These are phyloP conservation scores for Chaetomium strumarium DNA, from an alignment of 2,329 filamentous ascomycete species.

Conservation along the genomic window DNA sequence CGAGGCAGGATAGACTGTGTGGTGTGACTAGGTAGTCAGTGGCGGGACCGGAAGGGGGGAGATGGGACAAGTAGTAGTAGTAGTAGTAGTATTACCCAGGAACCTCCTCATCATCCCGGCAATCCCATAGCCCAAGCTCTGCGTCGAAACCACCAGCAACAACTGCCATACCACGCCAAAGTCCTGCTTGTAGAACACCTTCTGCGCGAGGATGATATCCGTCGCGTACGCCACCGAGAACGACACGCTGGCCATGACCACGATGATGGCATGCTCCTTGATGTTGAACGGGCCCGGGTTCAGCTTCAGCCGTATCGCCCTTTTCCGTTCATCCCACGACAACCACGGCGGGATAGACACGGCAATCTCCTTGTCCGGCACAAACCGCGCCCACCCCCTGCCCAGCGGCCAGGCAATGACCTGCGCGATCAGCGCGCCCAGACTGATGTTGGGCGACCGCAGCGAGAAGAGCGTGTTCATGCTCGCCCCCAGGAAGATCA, in stretches of 20 bases:
- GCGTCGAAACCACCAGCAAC: slow-evolving; percentile 60
- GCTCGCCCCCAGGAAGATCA: slow-evolving; percentile 52
- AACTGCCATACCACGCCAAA: slow-evolving; percentile 63
- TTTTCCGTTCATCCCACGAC: not conserved
- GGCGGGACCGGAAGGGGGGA: not conserved
- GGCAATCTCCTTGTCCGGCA: slow-evolving; percentile 43
- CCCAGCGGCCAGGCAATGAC: slow-evolving; percentile 60
- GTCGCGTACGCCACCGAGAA: slow-evolving; percentile 67
- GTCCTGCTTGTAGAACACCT: slow-evolving; percentile 64
- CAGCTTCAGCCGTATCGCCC: slow-evolving; percentile 32
- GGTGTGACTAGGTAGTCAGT: slow-evolving; percentile 13
- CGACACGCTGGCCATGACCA: slow-evolving; percentile 65
- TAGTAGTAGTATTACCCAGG: slow-evolving; percentile 40
- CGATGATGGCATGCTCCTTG: slow-evolving; percentile 64
- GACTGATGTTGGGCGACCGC: slow-evolving; percentile 54
- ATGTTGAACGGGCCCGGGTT: slow-evolving; percentile 65
- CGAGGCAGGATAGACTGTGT: slow-evolving; percentile 54
- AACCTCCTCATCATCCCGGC: slow-evolving; percentile 63
- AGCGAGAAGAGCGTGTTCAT: slow-evolving; percentile 61
- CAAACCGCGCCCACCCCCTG: slow-evolving; percentile 51
- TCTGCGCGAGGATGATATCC: slow-evolving; percentile 65
- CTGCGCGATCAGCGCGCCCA: slow-evolving; percentile 57
- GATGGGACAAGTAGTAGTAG: not conserved
- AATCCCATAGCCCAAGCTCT: slow-evolving; percentile 64
- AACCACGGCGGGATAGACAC: not conserved